Evolutionary conservation across 129 eudicot genomes (phyloP).

Genomic region (Pulicaria dysenterica): DNA sequence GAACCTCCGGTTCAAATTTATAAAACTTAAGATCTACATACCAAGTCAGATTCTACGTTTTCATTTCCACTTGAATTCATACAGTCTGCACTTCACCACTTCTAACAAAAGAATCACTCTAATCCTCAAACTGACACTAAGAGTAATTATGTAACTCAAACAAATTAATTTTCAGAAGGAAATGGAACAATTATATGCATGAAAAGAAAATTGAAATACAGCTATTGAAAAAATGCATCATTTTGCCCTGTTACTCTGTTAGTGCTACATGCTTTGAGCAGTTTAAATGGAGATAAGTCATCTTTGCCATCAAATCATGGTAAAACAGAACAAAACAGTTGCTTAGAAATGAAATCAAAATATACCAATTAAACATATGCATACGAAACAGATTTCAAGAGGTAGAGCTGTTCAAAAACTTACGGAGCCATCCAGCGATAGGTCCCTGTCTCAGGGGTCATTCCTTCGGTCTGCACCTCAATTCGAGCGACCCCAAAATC

Average conservation of each 20-base stretch:
- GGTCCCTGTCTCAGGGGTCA: slow-evolving; percentile 99
- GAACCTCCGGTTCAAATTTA: too few relatives aligned
- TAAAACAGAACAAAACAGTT: not conserved
- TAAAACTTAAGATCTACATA: not conserved
- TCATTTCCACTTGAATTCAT: not conserved
- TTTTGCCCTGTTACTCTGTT: not conserved
- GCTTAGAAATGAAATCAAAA: not conserved
- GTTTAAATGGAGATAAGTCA: not conserved
- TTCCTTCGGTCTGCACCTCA: slow-evolving; percentile 98
- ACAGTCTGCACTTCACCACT: not conserved
- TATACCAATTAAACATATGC: not conserved
- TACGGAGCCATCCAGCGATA: slow-evolving; percentile 99
- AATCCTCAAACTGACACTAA: not conserved
- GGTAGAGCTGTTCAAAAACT: slow-evolving; percentile 30
- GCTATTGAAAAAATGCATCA: not conserved
- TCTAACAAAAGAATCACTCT: not conserved
- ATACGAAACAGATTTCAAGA: slow-evolving; percentile 8
- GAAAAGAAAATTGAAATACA: not conserved
- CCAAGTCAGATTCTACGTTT: too few relatives aligned
- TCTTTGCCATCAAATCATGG: not conserved
- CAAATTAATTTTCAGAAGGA: not conserved
- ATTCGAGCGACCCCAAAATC: slow-evolving; percentile 98
- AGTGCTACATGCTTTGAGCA: not conserved
- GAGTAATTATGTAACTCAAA: not conserved
- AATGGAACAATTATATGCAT: not conserved